Evolutionary conservation across 1,284 basidiomycete genomes (phyloP), one percentile per base, ranked within the genome.

Genomic region (Bjerkandera adusta): DNA sequence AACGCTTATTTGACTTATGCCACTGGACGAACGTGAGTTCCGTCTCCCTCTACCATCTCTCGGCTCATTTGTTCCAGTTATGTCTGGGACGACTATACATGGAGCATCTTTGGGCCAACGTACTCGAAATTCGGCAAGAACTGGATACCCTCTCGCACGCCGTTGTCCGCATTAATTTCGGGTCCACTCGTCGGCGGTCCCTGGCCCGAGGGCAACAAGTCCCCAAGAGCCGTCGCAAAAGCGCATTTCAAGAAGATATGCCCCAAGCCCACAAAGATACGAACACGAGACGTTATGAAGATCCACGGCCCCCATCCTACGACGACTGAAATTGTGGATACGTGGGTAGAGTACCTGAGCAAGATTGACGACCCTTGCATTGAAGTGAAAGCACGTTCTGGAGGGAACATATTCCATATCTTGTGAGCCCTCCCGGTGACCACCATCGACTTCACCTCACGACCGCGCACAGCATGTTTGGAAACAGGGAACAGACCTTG

Each of bases 61-160:
- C 32, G 46, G 16, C 36, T 52, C 15, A 34, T 22, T 13, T n/a
- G 21, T 38, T 20, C 12, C 43, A 70, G 70, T 4, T 70, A 61
- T 30, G 70, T 71, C 5, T 71, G 71, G 42, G 64, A 68, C 47
- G 66, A 72, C 49, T 70, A 67, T 44, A 51, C 60, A n/a, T 69
- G 67, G 67, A 64, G 58, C 21, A 38, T 43, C 12, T 50, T 59
- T 27, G 60, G 61, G 5, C 53, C 57, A 2, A 49, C 50, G 22
- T 70, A 63, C 42, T 57, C 67, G 2, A 46, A 64, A 13, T 66
- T 56, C 34, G 62, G 67, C 15, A 56, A 63, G 12, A 67, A 63
- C 29, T 40, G 51, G 2, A 62, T 70, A 8, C 68, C 68, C 5
- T 64, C 69, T 1, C 62, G 65, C 33, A 60, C 64, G 32, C 71